phyloP scores from a whole-genome alignment of 345 rosid genomes.

The Kernera saxatilis region DNA sequence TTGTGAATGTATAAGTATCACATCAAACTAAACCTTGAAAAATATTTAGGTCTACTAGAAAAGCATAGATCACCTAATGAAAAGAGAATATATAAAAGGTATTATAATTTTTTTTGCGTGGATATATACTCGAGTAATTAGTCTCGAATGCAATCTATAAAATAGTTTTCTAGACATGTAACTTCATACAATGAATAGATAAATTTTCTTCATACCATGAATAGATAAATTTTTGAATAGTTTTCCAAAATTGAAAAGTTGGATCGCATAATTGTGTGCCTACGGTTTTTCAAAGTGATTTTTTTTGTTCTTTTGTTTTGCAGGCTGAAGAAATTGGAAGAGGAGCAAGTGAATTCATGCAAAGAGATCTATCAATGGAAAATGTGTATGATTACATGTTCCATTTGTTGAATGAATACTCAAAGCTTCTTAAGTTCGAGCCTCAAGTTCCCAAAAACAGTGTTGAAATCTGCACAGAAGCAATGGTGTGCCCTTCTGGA shows the following conservation, averaged over 20 bases:
- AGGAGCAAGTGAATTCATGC: conserved; percentile 52
- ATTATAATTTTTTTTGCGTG: too few relatives aligned
- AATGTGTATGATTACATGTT: conserved; percentile 71
- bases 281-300: neutral
- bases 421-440: conserved; percentile 50
- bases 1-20: neutral
- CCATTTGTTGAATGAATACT: conserved; percentile 63
- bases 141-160: too few relatives aligned
- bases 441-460: conserved; percentile 45
- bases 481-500: conserved; percentile 41
- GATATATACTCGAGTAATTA: neutral
- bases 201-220: too few relatives aligned
- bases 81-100: neutral
- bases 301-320: neutral
- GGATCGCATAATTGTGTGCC: neutral
- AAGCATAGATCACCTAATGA: neutral
- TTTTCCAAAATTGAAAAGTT: too few relatives aligned
- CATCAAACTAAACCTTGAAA: neutral
- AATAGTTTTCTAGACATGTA: too few relatives aligned
- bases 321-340: conserved; percentile 65
- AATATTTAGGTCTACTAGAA: neutral
- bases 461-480: conserved; percentile 50
- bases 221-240: too few relatives aligned
- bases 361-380: conserved; percentile 57
- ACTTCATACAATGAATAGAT: too few relatives aligned